Conservation (phyloP, 805 yeast species). For the Wickerhamomyces silvicola region DNA sequence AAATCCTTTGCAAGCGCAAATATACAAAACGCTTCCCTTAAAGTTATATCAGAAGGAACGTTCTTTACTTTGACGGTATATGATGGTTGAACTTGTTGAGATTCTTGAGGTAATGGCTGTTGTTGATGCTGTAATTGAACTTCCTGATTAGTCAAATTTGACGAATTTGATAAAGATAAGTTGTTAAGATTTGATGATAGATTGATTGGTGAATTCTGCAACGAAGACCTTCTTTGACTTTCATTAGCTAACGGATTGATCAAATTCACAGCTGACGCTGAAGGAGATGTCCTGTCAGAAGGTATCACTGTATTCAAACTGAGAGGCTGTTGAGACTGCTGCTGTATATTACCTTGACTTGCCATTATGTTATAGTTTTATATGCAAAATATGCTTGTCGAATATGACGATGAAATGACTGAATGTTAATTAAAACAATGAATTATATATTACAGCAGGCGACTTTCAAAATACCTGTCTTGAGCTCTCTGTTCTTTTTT, state of each 20-base stretch:
- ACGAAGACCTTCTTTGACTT: slow-evolving; percentile 14
- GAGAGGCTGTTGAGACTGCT: slow-evolving; percentile 7
- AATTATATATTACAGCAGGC: no score
- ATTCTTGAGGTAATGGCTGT: slow-evolving; percentile 2
- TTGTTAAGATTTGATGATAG: slow-evolving; percentile 14
- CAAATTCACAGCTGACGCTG: slow-evolving; percentile 12
- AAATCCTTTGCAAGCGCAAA: slow-evolving; percentile 69
- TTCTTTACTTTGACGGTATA: slow-evolving; percentile 41
- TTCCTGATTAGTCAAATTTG: not conserved
- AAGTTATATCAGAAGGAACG: slow-evolving; percentile 55
- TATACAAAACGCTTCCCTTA: slow-evolving; percentile 60
- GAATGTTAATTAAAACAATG: not conserved
- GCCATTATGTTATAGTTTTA: not conserved
- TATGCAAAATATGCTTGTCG: not conserved
- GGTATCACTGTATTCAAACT: slow-evolving; percentile 12
- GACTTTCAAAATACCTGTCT: no score
- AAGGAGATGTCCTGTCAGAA: slow-evolving; percentile 17
- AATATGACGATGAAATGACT: not conserved
- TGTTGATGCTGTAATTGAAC: slow-evolving; percentile 6
- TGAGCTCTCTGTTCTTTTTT: no score
- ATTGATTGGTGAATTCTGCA: slow-evolving; percentile 20
- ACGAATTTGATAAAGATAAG: slow-evolving; percentile 9
- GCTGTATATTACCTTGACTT: slow-evolving; percentile 1
- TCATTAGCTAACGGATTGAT: slow-evolving; percentile 4
- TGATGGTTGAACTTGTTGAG: slow-evolving; percentile 3